Percentiles rank a stretch among this genome's conserved stretches.
These are phyloP conservation scores for Mycena rebaudengoi DNA, from an alignment of 768 basidiomycete species.

Conservation along the genomic window DNA sequence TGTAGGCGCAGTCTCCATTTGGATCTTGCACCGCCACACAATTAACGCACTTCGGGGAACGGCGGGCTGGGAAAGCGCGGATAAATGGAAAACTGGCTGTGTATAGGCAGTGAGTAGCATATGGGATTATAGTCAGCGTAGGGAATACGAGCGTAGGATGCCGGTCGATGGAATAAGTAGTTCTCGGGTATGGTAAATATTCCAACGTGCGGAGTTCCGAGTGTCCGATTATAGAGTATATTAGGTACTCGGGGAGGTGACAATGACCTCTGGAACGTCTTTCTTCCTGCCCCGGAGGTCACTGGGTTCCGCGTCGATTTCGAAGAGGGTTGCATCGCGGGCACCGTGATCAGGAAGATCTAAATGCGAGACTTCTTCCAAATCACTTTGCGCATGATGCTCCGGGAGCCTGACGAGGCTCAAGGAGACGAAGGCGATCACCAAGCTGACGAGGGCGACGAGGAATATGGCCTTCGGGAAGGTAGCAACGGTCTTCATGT, in stretches of 20 bases:
- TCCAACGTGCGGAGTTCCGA: no score
- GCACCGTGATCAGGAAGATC: constrained; percentile 15
- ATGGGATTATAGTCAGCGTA: no score
- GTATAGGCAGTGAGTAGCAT: no score
- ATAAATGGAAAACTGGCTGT: no score
- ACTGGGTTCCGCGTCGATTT: not conserved
- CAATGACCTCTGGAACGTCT: constrained; percentile 8
- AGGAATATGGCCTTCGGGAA: constrained; percentile 63
- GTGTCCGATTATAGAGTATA: no score
- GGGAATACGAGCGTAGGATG: no score
- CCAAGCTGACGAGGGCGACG: constrained; percentile 16
- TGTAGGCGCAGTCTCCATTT: no score
- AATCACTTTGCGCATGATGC: constrained; percentile 1
- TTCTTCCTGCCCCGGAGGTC: not conserved
- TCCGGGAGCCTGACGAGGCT: constrained; percentile 23
- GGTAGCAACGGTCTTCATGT: constrained; percentile 56
- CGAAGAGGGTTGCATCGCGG: constrained; percentile 25
- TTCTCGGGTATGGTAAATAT: no score
- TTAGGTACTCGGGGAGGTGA: constrained; percentile 17
- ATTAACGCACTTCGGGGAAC: no score
- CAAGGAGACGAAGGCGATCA: constrained; percentile 19
- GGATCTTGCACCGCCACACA: not conserved
- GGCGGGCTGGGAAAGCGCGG: no score
- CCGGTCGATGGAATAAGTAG: no score
- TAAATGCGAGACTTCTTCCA: constrained; percentile 17